Evolutionary conservation across 176 grass and related monocot genomes (phyloP).

Genomic region (Zoysia japonica): DNA sequence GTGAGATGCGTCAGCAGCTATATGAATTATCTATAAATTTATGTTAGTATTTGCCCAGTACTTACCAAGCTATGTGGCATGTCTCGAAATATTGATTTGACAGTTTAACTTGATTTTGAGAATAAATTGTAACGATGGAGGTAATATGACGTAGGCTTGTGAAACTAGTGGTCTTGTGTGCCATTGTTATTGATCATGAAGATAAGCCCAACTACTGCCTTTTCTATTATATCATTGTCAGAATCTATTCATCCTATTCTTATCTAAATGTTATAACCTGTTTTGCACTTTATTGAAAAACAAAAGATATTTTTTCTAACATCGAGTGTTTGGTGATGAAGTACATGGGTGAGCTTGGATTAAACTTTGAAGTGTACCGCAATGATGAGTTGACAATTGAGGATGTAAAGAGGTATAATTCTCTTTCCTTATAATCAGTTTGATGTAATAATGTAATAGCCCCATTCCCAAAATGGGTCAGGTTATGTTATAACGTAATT

Average conservation of each 20-base stretch:
- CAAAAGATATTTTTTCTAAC: slow-evolving; percentile 19
- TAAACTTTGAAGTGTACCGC: slow-evolving; percentile 86
- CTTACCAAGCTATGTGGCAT: not conserved
- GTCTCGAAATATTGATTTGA: not conserved
- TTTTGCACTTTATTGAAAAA: slow-evolving; percentile 4
- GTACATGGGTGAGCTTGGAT: slow-evolving; percentile 94
- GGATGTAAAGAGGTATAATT: slow-evolving; percentile 73
- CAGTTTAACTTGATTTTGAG: not conserved
- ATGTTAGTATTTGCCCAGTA: not conserved
- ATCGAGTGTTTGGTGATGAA: slow-evolving; percentile 43
- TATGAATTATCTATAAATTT: not conserved
- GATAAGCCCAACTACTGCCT: not conserved
- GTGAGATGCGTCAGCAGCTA: not conserved
- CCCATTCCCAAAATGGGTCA: not conserved
- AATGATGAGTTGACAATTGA: slow-evolving; percentile 93
- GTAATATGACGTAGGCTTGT: not conserved
- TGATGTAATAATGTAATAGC: slow-evolving; percentile 15
- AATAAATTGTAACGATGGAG: not conserved
- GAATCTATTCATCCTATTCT: not conserved
- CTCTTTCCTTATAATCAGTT: slow-evolving; percentile 22
- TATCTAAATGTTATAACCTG: not conserved
- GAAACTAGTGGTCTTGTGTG: not conserved
- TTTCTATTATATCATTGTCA: not conserved
- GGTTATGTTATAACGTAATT: not conserved
- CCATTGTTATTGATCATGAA: not conserved